These are phyloP conservation scores for Xylaria grammica DNA, from an alignment of 495 filamentous ascomycete species.

Conservation along the genomic window DNA sequence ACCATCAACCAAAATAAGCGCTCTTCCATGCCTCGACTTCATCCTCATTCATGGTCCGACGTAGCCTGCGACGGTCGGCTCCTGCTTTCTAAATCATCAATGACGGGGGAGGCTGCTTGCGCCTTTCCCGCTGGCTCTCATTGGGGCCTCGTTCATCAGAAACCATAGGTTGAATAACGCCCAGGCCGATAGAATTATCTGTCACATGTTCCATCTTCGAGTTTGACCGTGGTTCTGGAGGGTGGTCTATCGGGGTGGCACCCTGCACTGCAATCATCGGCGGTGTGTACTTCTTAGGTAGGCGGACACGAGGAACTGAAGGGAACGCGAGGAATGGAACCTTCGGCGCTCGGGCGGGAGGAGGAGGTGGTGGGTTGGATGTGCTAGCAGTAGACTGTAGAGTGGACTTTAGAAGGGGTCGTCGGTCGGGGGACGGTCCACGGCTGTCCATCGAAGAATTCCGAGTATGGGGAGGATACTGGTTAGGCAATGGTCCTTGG, in stretches of 20 bases:
- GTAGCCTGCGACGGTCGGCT: neutral
- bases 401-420: neutral
- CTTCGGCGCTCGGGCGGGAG: conserved; percentile 23
- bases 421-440: conserved; percentile 17
- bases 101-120: conserved; percentile 3
- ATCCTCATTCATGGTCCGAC: neutral
- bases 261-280: conserved; percentile 30
- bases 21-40: neutral
- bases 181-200: neutral
- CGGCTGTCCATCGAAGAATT: conserved; percentile 17
- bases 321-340: conserved; percentile 31
- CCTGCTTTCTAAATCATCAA: neutral
- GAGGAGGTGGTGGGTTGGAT: conserved; percentile 15
- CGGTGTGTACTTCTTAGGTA: conserved; percentile 32
- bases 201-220: neutral
- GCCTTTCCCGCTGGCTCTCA: neutral
- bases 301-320: conserved; percentile 28
- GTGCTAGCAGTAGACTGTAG: neutral
- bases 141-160: neutral
- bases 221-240: neutral
- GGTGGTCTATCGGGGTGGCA: conserved; percentile 20
- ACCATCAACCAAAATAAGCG: conserved; percentile 5
- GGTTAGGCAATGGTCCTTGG: conserved; percentile 4
- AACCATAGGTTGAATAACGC: neutral
- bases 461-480: conserved; percentile 14